A percentile compares a stretch with the other conserved stretches of the same genome.
Conservation (phyloP, 345 rosid species). For the Syzygium aqueum region DNA sequence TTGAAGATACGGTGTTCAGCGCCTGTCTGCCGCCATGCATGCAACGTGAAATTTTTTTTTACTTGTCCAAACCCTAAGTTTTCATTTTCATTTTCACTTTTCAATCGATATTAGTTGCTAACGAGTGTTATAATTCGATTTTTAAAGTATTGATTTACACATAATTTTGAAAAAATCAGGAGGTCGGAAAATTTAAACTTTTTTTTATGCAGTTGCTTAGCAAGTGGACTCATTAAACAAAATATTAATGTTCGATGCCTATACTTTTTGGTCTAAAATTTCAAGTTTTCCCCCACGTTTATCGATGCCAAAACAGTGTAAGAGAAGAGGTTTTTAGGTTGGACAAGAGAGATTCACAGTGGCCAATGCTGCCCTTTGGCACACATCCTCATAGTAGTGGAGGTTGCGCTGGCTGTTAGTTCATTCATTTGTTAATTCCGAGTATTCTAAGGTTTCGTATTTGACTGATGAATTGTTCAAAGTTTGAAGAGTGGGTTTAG, state of each 20-base stretch:
- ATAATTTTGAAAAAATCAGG: neutral
- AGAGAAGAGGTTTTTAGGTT: neutral
- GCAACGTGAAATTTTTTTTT: conserved; percentile 18
- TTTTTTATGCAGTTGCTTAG: neutral
- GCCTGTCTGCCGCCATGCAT: conserved; percentile 59
- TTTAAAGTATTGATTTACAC: neutral
- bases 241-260: neutral
- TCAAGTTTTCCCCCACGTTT: neutral
- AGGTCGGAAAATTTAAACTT: neutral
- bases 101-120: neutral
- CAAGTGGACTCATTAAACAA: neutral
- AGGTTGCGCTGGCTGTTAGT: conserved; percentile 1
- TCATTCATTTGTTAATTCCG: neutral
- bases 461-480: neutral
- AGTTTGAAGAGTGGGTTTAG: neutral
- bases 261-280: neutral
- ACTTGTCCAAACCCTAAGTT: neutral
- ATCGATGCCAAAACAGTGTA: neutral
- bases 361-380: conserved; percentile 9
- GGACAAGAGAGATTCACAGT: conserved; percentile 1
- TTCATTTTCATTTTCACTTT: neutral
- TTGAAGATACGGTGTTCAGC: conserved; percentile 35
- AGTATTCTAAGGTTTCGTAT: neutral
- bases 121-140: neutral
- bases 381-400: conserved; percentile 9